These are phyloP conservation scores for Macaranga tanarius DNA, from an alignment of 441 rosid species.

Conservation along the genomic window DNA sequence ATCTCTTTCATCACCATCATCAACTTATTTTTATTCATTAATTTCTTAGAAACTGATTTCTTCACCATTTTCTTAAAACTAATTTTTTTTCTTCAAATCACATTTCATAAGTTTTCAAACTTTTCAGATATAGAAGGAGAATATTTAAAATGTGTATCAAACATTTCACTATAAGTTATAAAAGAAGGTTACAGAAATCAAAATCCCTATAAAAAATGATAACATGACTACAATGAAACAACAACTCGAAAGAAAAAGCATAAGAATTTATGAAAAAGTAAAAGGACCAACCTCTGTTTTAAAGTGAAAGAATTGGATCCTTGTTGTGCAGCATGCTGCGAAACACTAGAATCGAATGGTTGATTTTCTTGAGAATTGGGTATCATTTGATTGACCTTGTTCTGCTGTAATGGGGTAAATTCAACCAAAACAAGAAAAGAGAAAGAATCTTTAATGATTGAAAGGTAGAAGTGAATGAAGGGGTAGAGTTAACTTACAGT, in stretches of 20 bases:
- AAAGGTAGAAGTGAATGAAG: too few relatives aligned
- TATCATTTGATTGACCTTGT: conserved; percentile 34
- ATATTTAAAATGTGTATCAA: too few relatives aligned
- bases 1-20: too few relatives aligned
- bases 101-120: too few relatives aligned
- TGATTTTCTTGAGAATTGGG: conserved; percentile 34
- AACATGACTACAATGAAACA: background rate
- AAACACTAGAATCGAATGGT: conserved; percentile 18
- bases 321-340: conserved; percentile 18
- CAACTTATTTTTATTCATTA: too few relatives aligned
- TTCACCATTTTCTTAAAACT: too few relatives aligned
- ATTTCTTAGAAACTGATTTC: too few relatives aligned
- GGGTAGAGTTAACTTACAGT: conserved; percentile 40
- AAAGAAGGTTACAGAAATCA: too few relatives aligned
- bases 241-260: background rate
- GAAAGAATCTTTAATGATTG: background rate
- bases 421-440: background rate
- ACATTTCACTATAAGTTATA: too few relatives aligned
- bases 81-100: too few relatives aligned
- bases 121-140: too few relatives aligned
- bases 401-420: conserved; percentile 21
- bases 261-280: background rate
- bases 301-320: conserved; percentile 29
- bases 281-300: conserved; percentile 28
- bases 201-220: conserved; percentile 43